Conservation (phyloP, 257 asterid species). For the Lycium barbarum region DNA sequence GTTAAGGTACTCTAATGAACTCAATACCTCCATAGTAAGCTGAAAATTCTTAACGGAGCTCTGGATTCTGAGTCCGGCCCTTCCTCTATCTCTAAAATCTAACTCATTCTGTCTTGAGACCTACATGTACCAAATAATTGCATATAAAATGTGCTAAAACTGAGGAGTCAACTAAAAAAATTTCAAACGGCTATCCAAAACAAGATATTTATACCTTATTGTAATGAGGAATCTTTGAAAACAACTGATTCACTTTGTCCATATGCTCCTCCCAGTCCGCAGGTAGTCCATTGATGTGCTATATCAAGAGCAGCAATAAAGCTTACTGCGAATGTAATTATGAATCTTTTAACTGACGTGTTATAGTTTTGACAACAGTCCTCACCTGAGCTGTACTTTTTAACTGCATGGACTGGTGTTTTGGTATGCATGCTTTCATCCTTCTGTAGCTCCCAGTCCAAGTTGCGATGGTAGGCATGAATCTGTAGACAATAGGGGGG, state of each 20-base stretch:
- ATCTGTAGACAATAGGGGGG: slow-evolving; percentile 46
- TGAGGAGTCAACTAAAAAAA: background rate
- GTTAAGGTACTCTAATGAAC: background rate
- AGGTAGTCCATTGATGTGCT: slow-evolving; percentile 84
- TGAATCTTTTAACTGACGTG: background rate
- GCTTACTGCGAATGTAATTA: background rate
- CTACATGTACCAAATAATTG: slow-evolving; percentile 40
- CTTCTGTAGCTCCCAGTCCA: slow-evolving; percentile 88
- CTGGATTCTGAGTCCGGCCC: slow-evolving; percentile 74
- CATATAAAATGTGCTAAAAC: background rate
- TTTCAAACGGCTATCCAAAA: background rate
- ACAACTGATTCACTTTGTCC: slow-evolving; percentile 76
- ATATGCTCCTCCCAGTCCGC: slow-evolving; percentile 69
- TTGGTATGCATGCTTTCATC: slow-evolving; percentile 89
- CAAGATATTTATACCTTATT: slow-evolving; percentile 54
- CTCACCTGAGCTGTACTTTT: slow-evolving; percentile 79
- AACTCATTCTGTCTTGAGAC: slow-evolving; percentile 72
- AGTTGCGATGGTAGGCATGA: slow-evolving; percentile 70
- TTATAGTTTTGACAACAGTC: background rate
- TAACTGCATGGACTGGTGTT: slow-evolving; percentile 91
- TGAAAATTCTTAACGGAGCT: slow-evolving; percentile 94
- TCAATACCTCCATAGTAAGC: slow-evolving; percentile 71
- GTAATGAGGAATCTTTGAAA: slow-evolving; percentile 79
- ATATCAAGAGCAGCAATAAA: slow-evolving; percentile 20
- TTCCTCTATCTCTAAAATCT: slow-evolving; percentile 84